Base-by-base conservation (phyloP, 352 stramenopile genomes). In the Globisporangium yorkense region DNA sequence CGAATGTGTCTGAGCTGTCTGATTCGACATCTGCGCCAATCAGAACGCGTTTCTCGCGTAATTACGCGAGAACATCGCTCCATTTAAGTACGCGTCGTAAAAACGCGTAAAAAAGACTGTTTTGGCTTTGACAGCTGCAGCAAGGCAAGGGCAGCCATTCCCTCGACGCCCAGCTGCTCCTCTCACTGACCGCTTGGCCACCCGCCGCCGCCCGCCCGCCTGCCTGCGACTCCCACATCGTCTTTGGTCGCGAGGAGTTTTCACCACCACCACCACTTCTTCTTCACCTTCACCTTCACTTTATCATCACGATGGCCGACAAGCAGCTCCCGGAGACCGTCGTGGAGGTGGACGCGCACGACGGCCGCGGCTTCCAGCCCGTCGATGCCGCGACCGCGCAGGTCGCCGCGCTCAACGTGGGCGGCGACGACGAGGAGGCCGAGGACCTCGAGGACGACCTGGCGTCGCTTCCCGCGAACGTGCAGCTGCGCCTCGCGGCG, bases 401-500 rank as follows among this genome's bases (percentile, higher is more conserved):
- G 57, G 45, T 90, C 62, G 64, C 66, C 18, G 57, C 67, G 41
- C 55, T 87, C 51, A 57, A 59, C 43, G 57, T 57, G 27, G 65
- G 65, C 15, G 40, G 58, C 3, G 68, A 65, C 12, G 68, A 65
- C 12, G 44, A 62, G 1, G 62, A 57, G 4, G 18, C 5, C 43
- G 68, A 77, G 16, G 70, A 79, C 39, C 55, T 81, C 15, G 75
- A 89, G 12, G 79, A 88, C 57, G 70, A 84, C 13, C 55, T 89
- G 9, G 75, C 75, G 48, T 82, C 72, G 51, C 61, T 92, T 48
- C 82, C 82, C 6, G 76, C 77, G 63, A 88, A 85, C 47, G 82
- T 92, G 57, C 67, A 89, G 70, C 70, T 88, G 57, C 79, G 82
- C 51, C 66, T 92, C 24, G 77, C 74, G 10, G 79, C 77, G 33